These are phyloP conservation scores for Plantago lanceolata DNA, from an alignment of 305 asterid species.

Conservation along the genomic window DNA sequence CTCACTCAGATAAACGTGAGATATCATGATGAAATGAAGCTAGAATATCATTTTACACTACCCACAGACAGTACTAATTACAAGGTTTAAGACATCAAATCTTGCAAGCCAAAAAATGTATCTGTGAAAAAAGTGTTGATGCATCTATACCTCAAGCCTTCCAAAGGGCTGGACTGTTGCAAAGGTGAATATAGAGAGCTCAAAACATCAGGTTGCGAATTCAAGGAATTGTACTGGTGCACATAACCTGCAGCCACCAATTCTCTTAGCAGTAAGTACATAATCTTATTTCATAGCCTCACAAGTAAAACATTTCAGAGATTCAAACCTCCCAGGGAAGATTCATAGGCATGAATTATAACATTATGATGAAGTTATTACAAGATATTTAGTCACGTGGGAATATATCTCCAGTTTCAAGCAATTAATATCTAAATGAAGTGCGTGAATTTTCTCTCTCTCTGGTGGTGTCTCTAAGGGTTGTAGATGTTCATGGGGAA, in stretches of 20 bases:
- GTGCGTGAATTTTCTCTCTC: neutral
- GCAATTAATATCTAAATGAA: neutral
- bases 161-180: slow-evolving; percentile 81
- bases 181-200: slow-evolving; percentile 92
- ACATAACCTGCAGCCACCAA: slow-evolving; percentile 70
- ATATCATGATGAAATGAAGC: slow-evolving; percentile 21
- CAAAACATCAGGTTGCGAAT: slow-evolving; percentile 93
- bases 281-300: slow-evolving; percentile 14
- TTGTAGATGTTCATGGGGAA: neutral
- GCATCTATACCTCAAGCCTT: slow-evolving; percentile 68
- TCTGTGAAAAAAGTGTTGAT: slow-evolving; percentile 16
- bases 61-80: slow-evolving; percentile 13
- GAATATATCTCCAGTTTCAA: slow-evolving; percentile 8
- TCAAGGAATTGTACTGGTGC: slow-evolving; percentile 83
- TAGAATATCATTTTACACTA: slow-evolving; percentile 7
- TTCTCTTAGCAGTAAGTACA: slow-evolving; percentile 25
- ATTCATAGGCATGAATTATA: slow-evolving; percentile 12
- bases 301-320: slow-evolving; percentile 18
- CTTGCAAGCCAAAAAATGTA: slow-evolving; percentile 6
- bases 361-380: slow-evolving; percentile 1
- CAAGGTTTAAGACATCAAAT: slow-evolving; percentile 5
- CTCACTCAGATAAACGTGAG: slow-evolving; percentile 14
- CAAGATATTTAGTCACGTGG: slow-evolving; percentile 6
- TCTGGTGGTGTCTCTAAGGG: neutral
- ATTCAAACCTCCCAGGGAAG: slow-evolving; percentile 16